Conservation (phyloP, 768 basidiomycete species). For the Melanogaster broomeanus region DNA sequence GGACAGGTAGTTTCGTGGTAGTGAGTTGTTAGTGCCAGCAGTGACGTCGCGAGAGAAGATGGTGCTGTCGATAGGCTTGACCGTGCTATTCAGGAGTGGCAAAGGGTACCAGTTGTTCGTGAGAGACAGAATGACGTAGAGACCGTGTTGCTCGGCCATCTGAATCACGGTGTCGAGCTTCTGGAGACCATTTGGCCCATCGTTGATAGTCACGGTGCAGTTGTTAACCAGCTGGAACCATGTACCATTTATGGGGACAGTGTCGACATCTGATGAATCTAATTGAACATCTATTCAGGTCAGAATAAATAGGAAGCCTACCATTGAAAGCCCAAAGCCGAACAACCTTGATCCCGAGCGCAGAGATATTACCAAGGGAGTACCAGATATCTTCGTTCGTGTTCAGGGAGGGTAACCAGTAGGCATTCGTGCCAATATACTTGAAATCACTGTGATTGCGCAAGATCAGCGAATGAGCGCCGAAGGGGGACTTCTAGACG, state of each 20-base stretch:
- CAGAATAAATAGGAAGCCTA: constrained; percentile 14
- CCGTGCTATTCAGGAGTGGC: constrained; percentile 31
- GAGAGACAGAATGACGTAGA: constrained; percentile 55
- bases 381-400: constrained; percentile 54
- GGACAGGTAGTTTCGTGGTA: constrained; percentile 55
- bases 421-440: constrained; percentile 61
- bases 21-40: constrained; percentile 36
- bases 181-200: constrained; percentile 61
- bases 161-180: constrained; percentile 59
- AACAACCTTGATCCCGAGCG: constrained; percentile 57
- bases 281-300: constrained; percentile 8
- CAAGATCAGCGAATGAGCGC: constrained; percentile 20
- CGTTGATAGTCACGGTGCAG: constrained; percentile 55
- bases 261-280: constrained; percentile 45
- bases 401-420: constrained; percentile 65
- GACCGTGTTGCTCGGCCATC: constrained; percentile 52
- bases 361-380: constrained; percentile 59
- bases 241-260: constrained; percentile 55
- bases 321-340: constrained; percentile 78
- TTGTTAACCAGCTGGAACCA: constrained; percentile 67
- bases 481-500: background rate
- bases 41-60: constrained; percentile 27
- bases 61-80: background rate
- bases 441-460: constrained; percentile 36
- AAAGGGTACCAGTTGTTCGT: constrained; percentile 64